Evolutionary conservation across 768 basidiomycete species (phyloP), one percentile per base, ranked within the genome.

Genomic region (Calvatia gigantea): DNA sequence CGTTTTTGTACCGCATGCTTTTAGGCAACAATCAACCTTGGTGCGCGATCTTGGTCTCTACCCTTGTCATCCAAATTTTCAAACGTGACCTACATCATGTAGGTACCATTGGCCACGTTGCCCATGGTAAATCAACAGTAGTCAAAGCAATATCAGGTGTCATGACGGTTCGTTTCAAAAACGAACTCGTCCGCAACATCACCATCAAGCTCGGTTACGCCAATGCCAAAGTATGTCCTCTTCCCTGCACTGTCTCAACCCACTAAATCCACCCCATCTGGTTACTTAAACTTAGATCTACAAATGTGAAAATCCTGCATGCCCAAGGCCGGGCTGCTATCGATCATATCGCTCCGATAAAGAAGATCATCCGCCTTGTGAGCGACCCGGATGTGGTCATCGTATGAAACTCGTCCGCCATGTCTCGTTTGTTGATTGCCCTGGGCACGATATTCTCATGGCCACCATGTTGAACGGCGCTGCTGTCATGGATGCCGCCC

Each of bases 391-490:
- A 58, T 98, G 97, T 73, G 87, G 86, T 35, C 85, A 86, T 54
- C 82, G 84, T 15, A 94, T 98, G 93, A 89, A 88, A 64, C 85
- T 98, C 61, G 68, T 98, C 60, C 87, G 95, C 61, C 97, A 99
- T 65, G 95, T 98, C 66, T 98, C 96, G 2, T 99, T 99, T 72
- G 97, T 99, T 67, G 97, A 99, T 72, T 94, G 89, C 64, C 93
- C 91, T 1, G 92, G 95, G 59, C 95, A 96, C 83, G 94, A 98
- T 72, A 98, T 99, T 86, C 86, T 99, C 71, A 99, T 99, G 97
- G 97, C 97, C 48, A 99, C 96, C 61, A 99, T 99, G 97, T 79
- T 99, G 63, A 98, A 98, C 81, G 97, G 96, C 71, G 97, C 97
- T 38, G 97, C 97, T 8, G 96, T 98, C 78, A 99, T 98, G 97